These are phyloP conservation scores for Tricholoma sp. DNA, from an alignment of 768 basidiomycete species.

Conservation along the genomic window DNA sequence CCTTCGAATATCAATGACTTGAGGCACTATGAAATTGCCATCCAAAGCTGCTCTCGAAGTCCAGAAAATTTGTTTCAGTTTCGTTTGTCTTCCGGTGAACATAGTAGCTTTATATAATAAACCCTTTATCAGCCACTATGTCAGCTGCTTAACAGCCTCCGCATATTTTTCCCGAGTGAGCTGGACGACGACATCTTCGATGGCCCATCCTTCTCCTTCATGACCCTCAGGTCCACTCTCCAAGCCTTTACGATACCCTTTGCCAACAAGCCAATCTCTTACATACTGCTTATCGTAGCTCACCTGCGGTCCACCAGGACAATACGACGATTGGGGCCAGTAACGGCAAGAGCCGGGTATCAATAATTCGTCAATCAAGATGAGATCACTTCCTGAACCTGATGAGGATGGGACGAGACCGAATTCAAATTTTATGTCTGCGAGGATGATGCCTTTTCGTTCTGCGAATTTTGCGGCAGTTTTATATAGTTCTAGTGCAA, in stretches of 20 bases:
- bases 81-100: no score
- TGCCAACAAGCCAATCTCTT: slow-evolving; percentile 76
- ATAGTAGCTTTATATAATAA: slow-evolving; percentile 34
- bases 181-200: slow-evolving; percentile 68
- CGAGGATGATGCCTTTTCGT: slow-evolving; percentile 82
- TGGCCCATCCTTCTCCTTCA: slow-evolving; percentile 69
- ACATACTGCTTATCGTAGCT: slow-evolving; percentile 98
- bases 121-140: background rate
- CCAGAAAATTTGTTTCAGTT: no score
- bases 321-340: slow-evolving; percentile 80
- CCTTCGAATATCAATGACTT: no score
- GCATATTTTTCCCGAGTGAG: slow-evolving; percentile 77
- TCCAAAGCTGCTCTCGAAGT: no score
- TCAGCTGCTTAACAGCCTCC: slow-evolving; percentile 65
- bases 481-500: slow-evolving; percentile 62
- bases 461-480: slow-evolving; percentile 71
- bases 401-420: slow-evolving; percentile 57
- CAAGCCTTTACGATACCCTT: slow-evolving; percentile 74
- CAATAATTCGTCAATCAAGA: slow-evolving; percentile 95
- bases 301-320: slow-evolving; percentile 68
- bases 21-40: no score
- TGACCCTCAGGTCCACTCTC: slow-evolving; percentile 67
- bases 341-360: slow-evolving; percentile 95
- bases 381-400: slow-evolving; percentile 34
- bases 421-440: slow-evolving; percentile 99